A percentile compares a stretch with the other conserved stretches of the same genome.
Conservation (phyloP, 2,329 filamentous ascomycete species). For the Talaromyces sp. region DNA sequence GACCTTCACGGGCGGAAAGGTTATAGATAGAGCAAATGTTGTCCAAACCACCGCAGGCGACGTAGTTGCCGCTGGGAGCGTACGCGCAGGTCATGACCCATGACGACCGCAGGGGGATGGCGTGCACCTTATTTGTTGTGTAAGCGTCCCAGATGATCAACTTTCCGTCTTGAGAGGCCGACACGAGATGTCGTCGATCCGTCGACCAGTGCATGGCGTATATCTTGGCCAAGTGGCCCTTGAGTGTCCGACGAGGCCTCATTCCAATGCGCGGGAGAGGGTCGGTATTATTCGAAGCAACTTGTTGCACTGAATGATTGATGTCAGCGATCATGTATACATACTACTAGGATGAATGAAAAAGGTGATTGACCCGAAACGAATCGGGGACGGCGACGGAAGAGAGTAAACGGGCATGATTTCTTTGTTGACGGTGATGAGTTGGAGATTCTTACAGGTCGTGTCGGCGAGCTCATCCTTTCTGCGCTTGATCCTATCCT, state of each 20-base stretch:
- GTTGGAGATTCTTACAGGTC: conserved; percentile 60
- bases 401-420: conserved; percentile 40
- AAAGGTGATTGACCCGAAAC: not conserved
- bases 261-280: conserved; percentile 88
- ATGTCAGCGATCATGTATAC: conserved; percentile 1
- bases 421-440: not conserved
- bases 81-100: conserved; percentile 99
- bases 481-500: conserved; percentile 99
- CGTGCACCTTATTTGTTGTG: conserved; percentile 99
- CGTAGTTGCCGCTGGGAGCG: conserved; percentile 95
- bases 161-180: conserved; percentile 97
- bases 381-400: not conserved
- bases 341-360: not conserved
- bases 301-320: conserved; percentile 68
- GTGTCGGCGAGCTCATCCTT: conserved; percentile 99
- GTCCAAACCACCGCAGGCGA: conserved; percentile 96
- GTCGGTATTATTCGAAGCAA: conserved; percentile 89
- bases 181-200: conserved; percentile 92
- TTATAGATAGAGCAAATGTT: conserved; percentile 99
- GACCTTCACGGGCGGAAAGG: conserved; percentile 93
- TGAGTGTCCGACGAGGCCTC: conserved; percentile 95
- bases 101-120: conserved; percentile 92
- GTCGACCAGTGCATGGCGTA: conserved; percentile 99
- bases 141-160: conserved; percentile 99
- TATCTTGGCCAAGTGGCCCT: conserved; percentile 97